Evolutionary conservation across 148 eudicot genomes (phyloP).

Genomic region (Dianthus caryophyllus): DNA sequence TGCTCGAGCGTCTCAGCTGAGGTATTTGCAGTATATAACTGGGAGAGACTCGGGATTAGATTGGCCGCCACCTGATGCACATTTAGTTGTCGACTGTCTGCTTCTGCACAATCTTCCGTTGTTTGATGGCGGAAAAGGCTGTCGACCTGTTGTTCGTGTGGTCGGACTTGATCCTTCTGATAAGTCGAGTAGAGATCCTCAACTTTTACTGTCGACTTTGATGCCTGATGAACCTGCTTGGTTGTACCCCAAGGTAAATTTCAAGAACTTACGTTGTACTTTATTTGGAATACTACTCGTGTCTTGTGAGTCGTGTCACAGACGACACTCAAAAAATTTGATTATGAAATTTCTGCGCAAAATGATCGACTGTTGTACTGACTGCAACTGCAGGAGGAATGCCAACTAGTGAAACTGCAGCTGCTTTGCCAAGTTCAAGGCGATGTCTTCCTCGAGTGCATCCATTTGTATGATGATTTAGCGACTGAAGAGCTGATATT

Average conservation of each 20-base stretch:
- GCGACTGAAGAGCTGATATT: slow-evolving; percentile 49
- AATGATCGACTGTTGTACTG: slow-evolving; percentile 1
- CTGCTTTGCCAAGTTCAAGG: slow-evolving; percentile 49
- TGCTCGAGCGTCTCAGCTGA: slow-evolving; percentile 53
- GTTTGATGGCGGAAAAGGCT: slow-evolving; percentile 46
- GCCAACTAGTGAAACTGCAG: slow-evolving; percentile 45
- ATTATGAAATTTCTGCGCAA: too few relatives aligned
- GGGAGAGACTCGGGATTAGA: slow-evolving; percentile 36
- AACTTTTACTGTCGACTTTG: slow-evolving; percentile 41
- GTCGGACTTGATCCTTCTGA: slow-evolving; percentile 49
- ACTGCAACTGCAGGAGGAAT: slow-evolving; percentile 50
- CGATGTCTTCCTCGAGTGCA: slow-evolving; percentile 59
- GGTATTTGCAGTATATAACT: slow-evolving; percentile 58
- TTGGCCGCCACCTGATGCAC: slow-evolving; percentile 49
- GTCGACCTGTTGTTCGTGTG: slow-evolving; percentile 54
- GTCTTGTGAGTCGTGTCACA: too few relatives aligned
- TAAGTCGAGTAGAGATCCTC: slow-evolving; percentile 27
- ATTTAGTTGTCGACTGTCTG: slow-evolving; percentile 44
- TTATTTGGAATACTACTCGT: too few relatives aligned
- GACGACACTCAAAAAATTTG: too few relatives aligned
- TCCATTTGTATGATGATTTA: slow-evolving; percentile 50
- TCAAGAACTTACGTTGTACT: neutral
- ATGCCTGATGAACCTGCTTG: slow-evolving; percentile 32
- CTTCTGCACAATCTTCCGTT: slow-evolving; percentile 48
- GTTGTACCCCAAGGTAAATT: slow-evolving; percentile 41